Base-by-base conservation (phyloP, 208 protist species). In the Perkinsela sp. region DNA sequence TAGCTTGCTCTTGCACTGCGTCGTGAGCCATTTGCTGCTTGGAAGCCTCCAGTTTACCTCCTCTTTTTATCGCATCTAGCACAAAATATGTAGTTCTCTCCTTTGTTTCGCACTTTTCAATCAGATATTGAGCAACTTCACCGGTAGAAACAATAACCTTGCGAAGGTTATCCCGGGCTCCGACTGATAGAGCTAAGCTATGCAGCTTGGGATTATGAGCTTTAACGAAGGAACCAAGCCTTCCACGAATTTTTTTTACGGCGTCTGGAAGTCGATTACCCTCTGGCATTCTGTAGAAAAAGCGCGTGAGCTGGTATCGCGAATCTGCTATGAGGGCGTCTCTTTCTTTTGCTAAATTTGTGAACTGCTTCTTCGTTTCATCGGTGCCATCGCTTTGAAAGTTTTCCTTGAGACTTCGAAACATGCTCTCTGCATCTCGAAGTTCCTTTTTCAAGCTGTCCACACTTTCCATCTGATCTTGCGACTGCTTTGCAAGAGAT, bases 111-210 rank as follows among this genome's bases (percentile, higher is more conserved):
- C 67, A 72, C 30, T 72, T 72, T 71, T 31, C 69, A n/a, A 99
- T 86, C 29, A 99, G 80, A 28, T 80, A 69, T 68, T 92, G 85
- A 16, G 88, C 95, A 1, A 87, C 92, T 22, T 78, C 68, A 66
- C 96, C 94, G 67, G 68, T 90, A 40, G 93, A 83, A n/a, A 97
- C 89, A 28, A 97, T 83, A 28, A 98, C 83, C 66, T 96, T 87
- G 73, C 95, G 87, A 0, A 98, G 82, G 48, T 87, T 79, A 32
- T 32, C 76, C 67, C 85, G 81, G 1, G 95, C 94, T 1, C 90
- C 83, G 2, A 97, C 87, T 75, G 95, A 90, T 16, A 98, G 80
- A 0, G 93, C 94, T 16, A 83, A 80, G 0, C 78, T 74, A 67
- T 83, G 80, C 48, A 77, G 66, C 1, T 71, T 22, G 40, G 40